phyloP scores from a whole-genome alignment of 2,329 filamentous ascomycete genomes.

The Fusarium pininemorale region DNA sequence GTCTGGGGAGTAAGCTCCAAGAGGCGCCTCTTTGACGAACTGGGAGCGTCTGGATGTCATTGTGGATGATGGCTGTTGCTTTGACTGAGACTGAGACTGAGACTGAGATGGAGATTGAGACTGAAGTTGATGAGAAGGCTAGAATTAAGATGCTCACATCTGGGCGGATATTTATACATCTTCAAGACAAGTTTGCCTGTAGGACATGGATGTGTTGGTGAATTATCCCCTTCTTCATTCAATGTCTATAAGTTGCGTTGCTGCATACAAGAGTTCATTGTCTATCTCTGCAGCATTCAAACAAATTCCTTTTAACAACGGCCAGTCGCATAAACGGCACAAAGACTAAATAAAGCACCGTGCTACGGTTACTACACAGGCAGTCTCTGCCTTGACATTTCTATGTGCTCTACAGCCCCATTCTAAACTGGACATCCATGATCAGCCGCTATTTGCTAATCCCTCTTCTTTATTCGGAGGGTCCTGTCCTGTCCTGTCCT shows the following conservation, averaged over 20 bases:
- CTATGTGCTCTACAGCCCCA: background rate
- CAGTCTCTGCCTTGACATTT: background rate
- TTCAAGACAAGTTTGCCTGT: background rate
- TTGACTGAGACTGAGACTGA: background rate
- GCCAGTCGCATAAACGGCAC: slow-evolving; percentile 5
- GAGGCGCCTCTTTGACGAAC: background rate
- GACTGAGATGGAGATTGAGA: background rate
- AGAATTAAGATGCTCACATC: background rate
- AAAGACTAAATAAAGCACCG: background rate
- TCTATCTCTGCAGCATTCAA: background rate
- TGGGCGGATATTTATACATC: slow-evolving; percentile 12
- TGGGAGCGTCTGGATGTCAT: slow-evolving; percentile 19
- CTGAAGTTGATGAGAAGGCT: background rate
- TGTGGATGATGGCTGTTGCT: background rate
- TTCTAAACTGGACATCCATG: background rate
- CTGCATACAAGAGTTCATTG: background rate
- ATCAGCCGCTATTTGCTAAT: slow-evolving; percentile 23
- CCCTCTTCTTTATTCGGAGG: slow-evolving; percentile 23
- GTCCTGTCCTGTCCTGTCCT: slow-evolving; percentile 4
- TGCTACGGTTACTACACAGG: background rate
- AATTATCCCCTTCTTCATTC: background rate
- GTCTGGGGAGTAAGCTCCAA: background rate
- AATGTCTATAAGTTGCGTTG: background rate
- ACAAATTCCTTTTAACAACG: background rate
- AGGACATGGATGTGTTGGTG: background rate